A percentile compares a stretch with the other conserved stretches of the same genome.
Evolutionary conservation across 2,329 filamentous ascomycete species (phyloP).

Genomic region (Fusarium nelsonii): DNA sequence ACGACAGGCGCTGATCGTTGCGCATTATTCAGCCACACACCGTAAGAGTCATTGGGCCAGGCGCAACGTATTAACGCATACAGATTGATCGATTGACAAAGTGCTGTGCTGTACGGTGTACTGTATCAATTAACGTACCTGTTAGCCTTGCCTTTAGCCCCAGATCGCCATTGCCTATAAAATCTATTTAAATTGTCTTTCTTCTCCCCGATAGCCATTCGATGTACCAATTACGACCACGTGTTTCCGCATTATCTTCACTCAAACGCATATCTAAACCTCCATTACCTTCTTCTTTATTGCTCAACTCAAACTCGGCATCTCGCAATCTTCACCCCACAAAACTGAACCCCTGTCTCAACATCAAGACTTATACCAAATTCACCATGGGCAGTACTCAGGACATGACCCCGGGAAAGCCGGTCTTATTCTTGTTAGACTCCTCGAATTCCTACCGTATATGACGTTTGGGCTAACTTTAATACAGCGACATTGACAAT

Average conservation of each 20-base stretch:
- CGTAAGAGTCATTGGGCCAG: slow-evolving; percentile 44
- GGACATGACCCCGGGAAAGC: slow-evolving; percentile 52
- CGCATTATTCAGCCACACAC: slow-evolving; percentile 43
- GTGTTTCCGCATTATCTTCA: slow-evolving; percentile 33
- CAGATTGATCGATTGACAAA: slow-evolving; percentile 15
- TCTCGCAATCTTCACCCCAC: slow-evolving; percentile 21
- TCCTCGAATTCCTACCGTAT: background rate
- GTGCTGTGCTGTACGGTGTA: background rate
- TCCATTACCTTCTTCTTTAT: slow-evolving; percentile 18
- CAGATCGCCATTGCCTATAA: slow-evolving; percentile 21
- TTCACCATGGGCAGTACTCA: slow-evolving; percentile 53
- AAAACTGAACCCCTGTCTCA: slow-evolving; percentile 24
- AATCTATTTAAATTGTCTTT: slow-evolving; percentile 22
- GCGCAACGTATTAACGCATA: slow-evolving; percentile 21
- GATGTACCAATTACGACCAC: slow-evolving; percentile 44
- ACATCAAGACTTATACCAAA: slow-evolving; percentile 14
- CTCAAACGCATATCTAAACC: slow-evolving; percentile 36
- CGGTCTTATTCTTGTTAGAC: slow-evolving; percentile 60
- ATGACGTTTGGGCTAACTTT: slow-evolving; percentile 23
- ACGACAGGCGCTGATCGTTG: slow-evolving; percentile 7
- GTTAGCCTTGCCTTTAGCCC: slow-evolving; percentile 27
- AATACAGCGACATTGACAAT: slow-evolving; percentile 94
- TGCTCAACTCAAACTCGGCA: slow-evolving; percentile 29
- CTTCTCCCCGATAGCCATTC: slow-evolving; percentile 27
- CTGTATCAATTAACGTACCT: background rate